Evolutionary conservation across 768 basidiomycete genomes (phyloP).

Genomic region (Kwoniella heveanensis): DNA sequence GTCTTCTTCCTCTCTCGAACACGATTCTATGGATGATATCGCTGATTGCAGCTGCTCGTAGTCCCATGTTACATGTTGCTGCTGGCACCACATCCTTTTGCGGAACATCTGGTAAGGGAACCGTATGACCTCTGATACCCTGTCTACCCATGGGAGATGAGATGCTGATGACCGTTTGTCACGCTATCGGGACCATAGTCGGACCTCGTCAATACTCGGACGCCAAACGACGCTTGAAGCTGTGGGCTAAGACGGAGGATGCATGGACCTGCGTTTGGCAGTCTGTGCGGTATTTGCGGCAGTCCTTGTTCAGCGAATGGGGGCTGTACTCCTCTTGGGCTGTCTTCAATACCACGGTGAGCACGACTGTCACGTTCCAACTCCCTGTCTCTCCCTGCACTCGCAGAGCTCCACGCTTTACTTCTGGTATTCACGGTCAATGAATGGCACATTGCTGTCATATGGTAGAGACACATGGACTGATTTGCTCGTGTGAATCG

Average conservation of each 20-base stretch:
- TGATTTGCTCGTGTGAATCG: too few relatives aligned
- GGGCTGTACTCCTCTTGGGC: conserved; percentile 44
- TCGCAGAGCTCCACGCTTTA: too few relatives aligned
- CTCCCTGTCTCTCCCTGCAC: not conserved
- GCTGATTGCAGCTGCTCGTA: conserved; percentile 3
- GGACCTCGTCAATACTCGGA: conserved; percentile 39
- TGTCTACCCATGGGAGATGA: too few relatives aligned
- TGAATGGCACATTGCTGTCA: too few relatives aligned
- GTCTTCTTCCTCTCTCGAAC: not conserved
- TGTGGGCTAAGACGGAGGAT: conserved; percentile 48
- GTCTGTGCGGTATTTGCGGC: conserved; percentile 38
- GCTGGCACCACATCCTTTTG: conserved; percentile 37
- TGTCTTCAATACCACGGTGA: conserved; percentile 37
- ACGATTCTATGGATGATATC: not conserved
- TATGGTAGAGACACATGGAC: too few relatives aligned
- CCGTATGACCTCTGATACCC: not conserved
- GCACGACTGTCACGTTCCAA: conserved; percentile 19
- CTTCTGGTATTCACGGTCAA: too few relatives aligned
- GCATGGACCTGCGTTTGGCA: conserved; percentile 49
- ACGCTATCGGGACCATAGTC: conserved; percentile 13
- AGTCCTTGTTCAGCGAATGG: conserved; percentile 37
- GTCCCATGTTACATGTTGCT: conserved; percentile 45
- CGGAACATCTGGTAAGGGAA: conserved; percentile 31
- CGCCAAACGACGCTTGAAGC: conserved; percentile 34
- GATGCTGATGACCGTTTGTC: not conserved